Evolutionary conservation across 768 basidiomycete species (phyloP).

Genomic region (Dictyophora rubrovolvata): DNA sequence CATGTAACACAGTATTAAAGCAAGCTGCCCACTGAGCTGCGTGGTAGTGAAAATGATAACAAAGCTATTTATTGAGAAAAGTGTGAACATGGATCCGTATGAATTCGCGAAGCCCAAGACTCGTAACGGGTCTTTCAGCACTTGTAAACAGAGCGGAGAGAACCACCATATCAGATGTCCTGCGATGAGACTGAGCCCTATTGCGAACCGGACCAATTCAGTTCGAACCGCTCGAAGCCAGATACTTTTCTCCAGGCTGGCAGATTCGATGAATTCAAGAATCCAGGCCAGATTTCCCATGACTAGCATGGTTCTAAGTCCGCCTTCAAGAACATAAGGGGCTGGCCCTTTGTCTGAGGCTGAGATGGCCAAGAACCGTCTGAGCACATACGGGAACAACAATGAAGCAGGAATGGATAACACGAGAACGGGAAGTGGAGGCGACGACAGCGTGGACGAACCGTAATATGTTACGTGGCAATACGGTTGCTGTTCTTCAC

Average conservation of each 20-base stretch:
- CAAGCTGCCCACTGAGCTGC: slow-evolving; percentile 77
- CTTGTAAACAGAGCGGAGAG: slow-evolving; percentile 64
- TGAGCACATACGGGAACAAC: slow-evolving; percentile 46
- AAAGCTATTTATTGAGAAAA: slow-evolving; percentile 68
- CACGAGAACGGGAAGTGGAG: slow-evolving; percentile 49
- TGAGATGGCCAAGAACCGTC: slow-evolving; percentile 50
- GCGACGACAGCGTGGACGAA: slow-evolving; percentile 55
- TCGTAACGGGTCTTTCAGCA: slow-evolving; percentile 37
- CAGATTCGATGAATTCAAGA: slow-evolving; percentile 67
- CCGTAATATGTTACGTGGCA: slow-evolving; percentile 87
- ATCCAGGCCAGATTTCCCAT: slow-evolving; percentile 64
- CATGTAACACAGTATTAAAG: slow-evolving; percentile 51
- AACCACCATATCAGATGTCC: slow-evolving; percentile 61
- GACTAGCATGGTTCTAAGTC: slow-evolving; percentile 49
- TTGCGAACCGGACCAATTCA: slow-evolving; percentile 45
- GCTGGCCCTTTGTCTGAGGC: slow-evolving; percentile 68
- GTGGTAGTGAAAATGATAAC: slow-evolving; percentile 51
- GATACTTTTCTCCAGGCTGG: slow-evolving; percentile 31
- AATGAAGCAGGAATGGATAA: slow-evolving; percentile 48
- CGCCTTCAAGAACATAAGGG: slow-evolving; percentile 45
- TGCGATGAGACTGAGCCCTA: slow-evolving; percentile 31
- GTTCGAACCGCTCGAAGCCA: slow-evolving; percentile 47
- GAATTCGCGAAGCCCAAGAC: slow-evolving; percentile 85
- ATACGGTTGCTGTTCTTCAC: slow-evolving; percentile 89
- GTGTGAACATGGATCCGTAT: slow-evolving; percentile 77